Evolutionary conservation across 257 asterid genomes (phyloP), one percentile per base, ranked within the genome.

Genomic region (Plectranthus barbatus): DNA sequence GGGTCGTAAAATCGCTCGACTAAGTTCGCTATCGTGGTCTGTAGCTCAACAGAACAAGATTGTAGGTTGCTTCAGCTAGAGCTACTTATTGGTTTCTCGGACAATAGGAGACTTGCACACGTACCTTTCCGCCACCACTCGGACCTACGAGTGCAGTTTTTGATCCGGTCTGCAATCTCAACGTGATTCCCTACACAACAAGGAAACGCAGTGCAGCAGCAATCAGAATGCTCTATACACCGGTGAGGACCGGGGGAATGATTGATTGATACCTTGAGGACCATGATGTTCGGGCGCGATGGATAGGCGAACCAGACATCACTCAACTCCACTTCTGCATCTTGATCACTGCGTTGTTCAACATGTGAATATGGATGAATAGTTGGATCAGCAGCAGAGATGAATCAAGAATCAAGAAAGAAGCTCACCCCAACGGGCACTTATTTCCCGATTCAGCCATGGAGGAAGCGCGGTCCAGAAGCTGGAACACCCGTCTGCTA

Each of bases 51-150:
- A 39, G 48, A 72, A 44, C 18, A 4, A 55, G 48, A 44, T 36
- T 20, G 44, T 1, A n/a, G 14, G 21, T 4, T 31, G 36, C 36
- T 31, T 31, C 6, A 31, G 5, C 31, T 26, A 26, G 31, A 26
- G 36, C 36, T 31, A 31, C 36, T 31, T 31, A 4, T 4, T 31
- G 36, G 36, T 31, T 1, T 31, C 7, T n/a, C n/a, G n/a, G n/a
- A n/a, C n/a, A n/a, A n/a, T n/a, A n/a, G n/a, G n/a, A 41, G 54
- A 4, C 21, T 44, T 11, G 9, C n/a, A n/a, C n/a, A n/a, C n/a
- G n/a, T 81, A 85, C 94, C 92, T 88, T 88, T 71, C 94, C 96
- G 49, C 91, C 94, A 44, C 96, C 96, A 67, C 96, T 88, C 45
- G 96, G 95, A 66, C 96, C 94, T 36, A 85, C 96, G 17, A 88